Conservation (phyloP, 2,329 filamentous ascomycete species). For the Arachnopeziza araneosa region DNA sequence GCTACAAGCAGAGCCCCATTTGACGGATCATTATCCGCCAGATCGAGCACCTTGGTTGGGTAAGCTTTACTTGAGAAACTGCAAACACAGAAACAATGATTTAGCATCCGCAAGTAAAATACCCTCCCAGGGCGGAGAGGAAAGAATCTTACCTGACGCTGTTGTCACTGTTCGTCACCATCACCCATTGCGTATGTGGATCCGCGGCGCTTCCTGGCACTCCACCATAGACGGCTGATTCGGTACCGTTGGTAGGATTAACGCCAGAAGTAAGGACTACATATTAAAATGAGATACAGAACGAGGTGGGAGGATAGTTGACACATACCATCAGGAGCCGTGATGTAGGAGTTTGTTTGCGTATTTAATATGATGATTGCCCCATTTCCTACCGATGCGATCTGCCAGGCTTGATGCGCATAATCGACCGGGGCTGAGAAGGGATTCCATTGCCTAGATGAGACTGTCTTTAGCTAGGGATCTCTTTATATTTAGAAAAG, state of each 20-base stretch:
- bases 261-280: background rate
- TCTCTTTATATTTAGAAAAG: background rate
- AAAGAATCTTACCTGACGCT: background rate
- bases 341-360: conserved; percentile 1
- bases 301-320: background rate
- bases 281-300: background rate
- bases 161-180: background rate
- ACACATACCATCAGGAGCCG: background rate
- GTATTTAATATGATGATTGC: background rate
- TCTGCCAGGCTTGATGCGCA: background rate
- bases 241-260: background rate
- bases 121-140: background rate
- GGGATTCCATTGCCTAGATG: background rate
- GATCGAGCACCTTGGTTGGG: background rate
- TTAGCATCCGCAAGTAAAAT: background rate
- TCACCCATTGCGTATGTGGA: background rate
- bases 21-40: background rate
- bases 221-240: background rate
- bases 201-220: background rate
- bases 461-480: background rate
- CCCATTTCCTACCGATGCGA: background rate
- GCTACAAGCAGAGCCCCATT: background rate
- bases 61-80: background rate
- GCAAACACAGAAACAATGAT: background rate
- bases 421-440: background rate